phyloP scores from a whole-genome alignment of 2,329 filamentous ascomycete genomes.

The Aspergillus brasiliensis region DNA sequence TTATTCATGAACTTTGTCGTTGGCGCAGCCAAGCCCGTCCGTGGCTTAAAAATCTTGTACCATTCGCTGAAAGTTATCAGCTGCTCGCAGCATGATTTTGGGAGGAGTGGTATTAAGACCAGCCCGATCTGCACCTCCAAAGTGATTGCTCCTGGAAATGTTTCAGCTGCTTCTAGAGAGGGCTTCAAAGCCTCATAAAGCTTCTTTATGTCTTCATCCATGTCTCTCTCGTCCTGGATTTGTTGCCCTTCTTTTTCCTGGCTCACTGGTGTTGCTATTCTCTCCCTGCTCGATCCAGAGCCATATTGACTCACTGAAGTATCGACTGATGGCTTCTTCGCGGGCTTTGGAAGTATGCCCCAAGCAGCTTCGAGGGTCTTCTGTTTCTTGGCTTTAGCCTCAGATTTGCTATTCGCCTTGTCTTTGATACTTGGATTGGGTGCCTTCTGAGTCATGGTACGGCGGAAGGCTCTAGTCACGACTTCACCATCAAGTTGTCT shows the following conservation, averaged over 20 bases:
- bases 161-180: conserved; percentile 35
- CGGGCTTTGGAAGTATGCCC: conserved; percentile 21
- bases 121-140: conserved; percentile 44
- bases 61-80: conserved; percentile 28
- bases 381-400: conserved; percentile 26
- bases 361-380: conserved; percentile 34
- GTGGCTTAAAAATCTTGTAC: conserved; percentile 37
- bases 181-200: conserved; percentile 34
- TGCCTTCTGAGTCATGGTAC: conserved; percentile 35
- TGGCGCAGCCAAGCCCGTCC: conserved; percentile 27
- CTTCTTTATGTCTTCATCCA: conserved; percentile 19
- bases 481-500: conserved; percentile 22
- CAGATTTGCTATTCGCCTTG: conserved; percentile 21
- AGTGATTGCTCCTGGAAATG: conserved; percentile 37
- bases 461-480: conserved; percentile 27
- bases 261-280: background rate
- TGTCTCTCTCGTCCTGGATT: background rate
- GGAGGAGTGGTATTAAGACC: conserved; percentile 32
- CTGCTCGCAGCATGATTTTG: conserved; percentile 21
- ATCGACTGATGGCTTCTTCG: conserved; percentile 5
- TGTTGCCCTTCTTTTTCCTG: background rate
- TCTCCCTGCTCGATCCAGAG: background rate
- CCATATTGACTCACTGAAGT: background rate
- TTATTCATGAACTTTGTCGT: conserved; percentile 39
- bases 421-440: conserved; percentile 18